These are phyloP conservation scores for Salix brachista DNA, from an alignment of 345 rosid genomes.

Conservation along the genomic window DNA sequence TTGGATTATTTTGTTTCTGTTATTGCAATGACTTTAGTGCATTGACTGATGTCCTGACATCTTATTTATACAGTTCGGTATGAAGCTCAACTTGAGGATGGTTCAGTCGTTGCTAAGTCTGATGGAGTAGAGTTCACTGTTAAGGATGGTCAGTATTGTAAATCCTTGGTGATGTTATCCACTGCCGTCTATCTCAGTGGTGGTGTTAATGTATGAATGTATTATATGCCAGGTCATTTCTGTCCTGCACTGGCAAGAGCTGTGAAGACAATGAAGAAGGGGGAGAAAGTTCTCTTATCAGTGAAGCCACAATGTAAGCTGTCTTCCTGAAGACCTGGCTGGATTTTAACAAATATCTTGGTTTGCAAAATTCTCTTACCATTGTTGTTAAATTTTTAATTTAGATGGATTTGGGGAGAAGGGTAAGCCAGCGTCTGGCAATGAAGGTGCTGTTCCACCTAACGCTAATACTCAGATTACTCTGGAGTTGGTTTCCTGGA, in stretches of 20 bases:
- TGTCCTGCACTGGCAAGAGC: slow-evolving; percentile 79
- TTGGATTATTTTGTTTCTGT: too few relatives aligned
- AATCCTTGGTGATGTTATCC: neutral
- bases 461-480: slow-evolving; percentile 60
- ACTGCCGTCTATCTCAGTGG: neutral
- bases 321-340: neutral
- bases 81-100: slow-evolving; percentile 73
- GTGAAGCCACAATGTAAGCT: slow-evolving; percentile 74
- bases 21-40: neutral
- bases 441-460: slow-evolving; percentile 70
- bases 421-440: slow-evolving; percentile 54
- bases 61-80: slow-evolving; percentile 52
- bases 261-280: slow-evolving; percentile 89
- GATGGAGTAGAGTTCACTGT: slow-evolving; percentile 80
- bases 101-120: slow-evolving; percentile 56
- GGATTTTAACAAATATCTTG: neutral
- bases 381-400: too few relatives aligned
- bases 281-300: slow-evolving; percentile 65
- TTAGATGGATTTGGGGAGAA: slow-evolving; percentile 91
- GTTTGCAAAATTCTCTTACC: neutral
- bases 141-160: slow-evolving; percentile 45
- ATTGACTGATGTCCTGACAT: too few relatives aligned
- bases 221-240: slow-evolving; percentile 48
- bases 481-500: slow-evolving; percentile 82
- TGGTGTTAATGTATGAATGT: too few relatives aligned